Conservation (phyloP, 176 grass and related monocot species). For the Oryza officinalis region DNA sequence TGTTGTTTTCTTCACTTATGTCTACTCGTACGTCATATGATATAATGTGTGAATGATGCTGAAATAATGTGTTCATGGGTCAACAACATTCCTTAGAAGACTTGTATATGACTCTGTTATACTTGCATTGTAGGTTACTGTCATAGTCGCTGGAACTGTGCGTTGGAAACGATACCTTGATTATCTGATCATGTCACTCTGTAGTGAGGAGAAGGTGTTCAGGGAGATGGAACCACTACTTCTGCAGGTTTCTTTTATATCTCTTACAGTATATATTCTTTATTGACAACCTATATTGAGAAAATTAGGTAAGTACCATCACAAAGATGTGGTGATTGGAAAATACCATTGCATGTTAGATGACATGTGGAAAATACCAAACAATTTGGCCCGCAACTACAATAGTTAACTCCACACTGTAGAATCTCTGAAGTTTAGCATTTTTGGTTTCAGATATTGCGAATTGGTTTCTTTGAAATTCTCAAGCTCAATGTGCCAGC, state of each 20-base stretch:
- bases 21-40: neutral
- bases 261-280: conserved; percentile 21
- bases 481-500: conserved; percentile 76
- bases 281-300: conserved; percentile 11
- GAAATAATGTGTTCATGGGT: neutral
- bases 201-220: conserved; percentile 75
- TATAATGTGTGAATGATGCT: conserved; percentile 20
- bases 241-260: conserved; percentile 62
- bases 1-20: conserved; percentile 21
- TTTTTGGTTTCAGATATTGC: conserved; percentile 71
- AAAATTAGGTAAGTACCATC: neutral
- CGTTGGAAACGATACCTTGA: conserved; percentile 92
- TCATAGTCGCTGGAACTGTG: conserved; percentile 84
- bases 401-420: conserved; percentile 1
- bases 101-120: conserved; percentile 29
- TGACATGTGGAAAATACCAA: neutral
- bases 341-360: neutral
- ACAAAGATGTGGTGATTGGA: neutral
- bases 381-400: neutral
- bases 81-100: neutral
- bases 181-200: conserved; percentile 89
- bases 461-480: conserved; percentile 91
- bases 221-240: conserved; percentile 88
- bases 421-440: conserved; percentile 32
- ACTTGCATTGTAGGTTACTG: conserved; percentile 60